Evolutionary conservation across 75 land plant species (phyloP), one percentile per base, ranked within the genome.

Genomic region (Larix kaempferi): DNA sequence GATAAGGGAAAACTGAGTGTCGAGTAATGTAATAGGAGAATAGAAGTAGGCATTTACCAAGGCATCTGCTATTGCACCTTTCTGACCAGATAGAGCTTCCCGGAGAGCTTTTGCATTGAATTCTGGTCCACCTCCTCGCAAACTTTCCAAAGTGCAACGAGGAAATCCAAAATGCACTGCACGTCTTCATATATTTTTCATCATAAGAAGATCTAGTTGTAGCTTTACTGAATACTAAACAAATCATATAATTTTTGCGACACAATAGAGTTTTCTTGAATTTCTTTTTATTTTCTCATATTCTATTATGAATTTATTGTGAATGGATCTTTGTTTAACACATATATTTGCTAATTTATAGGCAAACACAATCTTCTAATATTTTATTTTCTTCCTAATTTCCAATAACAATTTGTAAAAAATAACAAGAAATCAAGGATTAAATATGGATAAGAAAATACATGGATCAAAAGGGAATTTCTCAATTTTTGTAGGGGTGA

Each of bases 41-140:
- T 37, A 66, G 35, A 35, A 72, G 15, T 14, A 73, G 33, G 22
- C 25, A 69, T 85, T 84, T 83, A 95, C 98, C 80, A 96, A 75
- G 57, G 99, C 89, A 89, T 96, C 92, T 57, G 99, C 98, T 62
- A 96, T 86, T 41, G 92, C 66, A 61, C 99, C 98, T 78, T 87
- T 86, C 78, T 96, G 89, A 33, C 99, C 97, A 66, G 91, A 88
- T 19, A 96, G 86, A 14, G 89, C 93, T 72, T 78, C 84, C 66
- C 76, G 84, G 26, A 96, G 74, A 77, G 87, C 78, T 59, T 83
- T 78, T 11, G 99, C 91, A 85, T 94, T 96, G 59, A 73, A 80
- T 26, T 80, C 79, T 27, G 92, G 87, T 10, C 78, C 85, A 44
- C 87, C 95, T 6, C 99, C 98, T 84, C 79, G 83, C 65, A 94